Percentiles rank a stretch among this genome's conserved stretches.
Evolutionary conservation across 305 asterid genomes (phyloP).

Genomic region (Fraxinus platypoda): DNA sequence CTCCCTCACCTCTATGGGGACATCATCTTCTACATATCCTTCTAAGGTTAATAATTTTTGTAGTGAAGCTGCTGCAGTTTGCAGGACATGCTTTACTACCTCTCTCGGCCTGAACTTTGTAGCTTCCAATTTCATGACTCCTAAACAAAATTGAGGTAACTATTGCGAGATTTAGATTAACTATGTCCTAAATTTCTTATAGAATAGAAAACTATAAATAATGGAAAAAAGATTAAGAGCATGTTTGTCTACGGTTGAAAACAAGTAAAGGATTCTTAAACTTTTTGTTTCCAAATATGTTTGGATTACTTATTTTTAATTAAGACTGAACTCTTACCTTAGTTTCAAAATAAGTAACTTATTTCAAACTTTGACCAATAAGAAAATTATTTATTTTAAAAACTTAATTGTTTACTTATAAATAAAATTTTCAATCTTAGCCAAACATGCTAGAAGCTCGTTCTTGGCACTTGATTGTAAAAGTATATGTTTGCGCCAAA

Average conservation of each 20-base stretch:
- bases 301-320: neutral
- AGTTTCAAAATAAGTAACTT: neutral
- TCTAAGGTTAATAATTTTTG: conserved; percentile 75
- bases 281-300: neutral
- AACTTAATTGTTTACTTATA: neutral
- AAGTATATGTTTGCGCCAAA: neutral
- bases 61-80: conserved; percentile 89
- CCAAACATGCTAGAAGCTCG: neutral
- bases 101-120: conserved; percentile 91
- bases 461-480: neutral
- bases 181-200: neutral
- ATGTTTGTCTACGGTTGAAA: neutral
- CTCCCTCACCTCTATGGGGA: conserved; percentile 72
- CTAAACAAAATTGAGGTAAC: conserved; percentile 31
- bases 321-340: neutral
- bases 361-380: neutral
- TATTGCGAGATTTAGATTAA: neutral
- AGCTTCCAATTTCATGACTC: conserved; percentile 92
- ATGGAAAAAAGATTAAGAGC: neutral
- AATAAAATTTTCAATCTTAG: neutral
- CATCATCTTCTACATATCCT: conserved; percentile 83
- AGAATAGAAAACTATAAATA: neutral
- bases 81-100: conserved; percentile 89
- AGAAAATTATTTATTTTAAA: neutral
- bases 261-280: neutral